These are phyloP conservation scores for Deuterostichococcus epilithicus DNA, from an alignment of 139 green algal genomes.

Conservation along the genomic window DNA sequence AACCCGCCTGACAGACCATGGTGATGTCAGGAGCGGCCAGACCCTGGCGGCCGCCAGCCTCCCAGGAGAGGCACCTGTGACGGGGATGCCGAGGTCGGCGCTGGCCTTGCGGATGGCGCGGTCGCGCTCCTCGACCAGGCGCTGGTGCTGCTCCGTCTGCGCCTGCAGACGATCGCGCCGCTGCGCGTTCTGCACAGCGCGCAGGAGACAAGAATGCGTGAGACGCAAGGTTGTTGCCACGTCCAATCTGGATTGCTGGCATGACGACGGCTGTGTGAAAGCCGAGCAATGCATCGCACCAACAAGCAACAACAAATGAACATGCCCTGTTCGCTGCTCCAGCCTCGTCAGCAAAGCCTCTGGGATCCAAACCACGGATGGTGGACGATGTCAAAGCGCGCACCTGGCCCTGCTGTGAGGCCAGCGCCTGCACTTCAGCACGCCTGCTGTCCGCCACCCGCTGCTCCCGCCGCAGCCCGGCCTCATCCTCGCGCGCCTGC, in stretches of 20 bases:
- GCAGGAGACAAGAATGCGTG: too few species aligned
- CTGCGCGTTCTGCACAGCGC: conserved; percentile 2
- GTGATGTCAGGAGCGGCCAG: too few species aligned
- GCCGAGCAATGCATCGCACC: too few species aligned
- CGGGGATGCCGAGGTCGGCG: conserved; percentile 11
- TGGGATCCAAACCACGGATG: too few species aligned
- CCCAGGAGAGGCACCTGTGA: neutral
- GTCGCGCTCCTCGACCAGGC: conserved; percentile 47
- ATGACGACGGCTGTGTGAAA: too few species aligned
- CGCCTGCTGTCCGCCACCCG: neutral
- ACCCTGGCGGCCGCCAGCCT: neutral
- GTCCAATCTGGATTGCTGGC: too few species aligned
- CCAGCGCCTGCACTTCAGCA: conserved; percentile 23
- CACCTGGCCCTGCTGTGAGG: conserved; percentile 16
- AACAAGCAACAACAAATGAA: too few species aligned
- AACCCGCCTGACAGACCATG: too few species aligned
- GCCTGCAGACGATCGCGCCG: conserved; percentile 46
- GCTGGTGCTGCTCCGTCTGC: conserved; percentile 46
- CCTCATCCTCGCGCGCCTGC: neutral
- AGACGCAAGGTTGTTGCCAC: too few species aligned
- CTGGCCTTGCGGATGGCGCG: conserved; percentile 34
- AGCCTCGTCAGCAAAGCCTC: too few species aligned
- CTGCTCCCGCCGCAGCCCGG: neutral
- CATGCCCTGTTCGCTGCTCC: too few species aligned
- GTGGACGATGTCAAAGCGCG: too few species aligned